These are phyloP conservation scores for Hyaloscypha hepaticicola DNA, from an alignment of 495 filamentous ascomycete genomes.

Conservation along the genomic window DNA sequence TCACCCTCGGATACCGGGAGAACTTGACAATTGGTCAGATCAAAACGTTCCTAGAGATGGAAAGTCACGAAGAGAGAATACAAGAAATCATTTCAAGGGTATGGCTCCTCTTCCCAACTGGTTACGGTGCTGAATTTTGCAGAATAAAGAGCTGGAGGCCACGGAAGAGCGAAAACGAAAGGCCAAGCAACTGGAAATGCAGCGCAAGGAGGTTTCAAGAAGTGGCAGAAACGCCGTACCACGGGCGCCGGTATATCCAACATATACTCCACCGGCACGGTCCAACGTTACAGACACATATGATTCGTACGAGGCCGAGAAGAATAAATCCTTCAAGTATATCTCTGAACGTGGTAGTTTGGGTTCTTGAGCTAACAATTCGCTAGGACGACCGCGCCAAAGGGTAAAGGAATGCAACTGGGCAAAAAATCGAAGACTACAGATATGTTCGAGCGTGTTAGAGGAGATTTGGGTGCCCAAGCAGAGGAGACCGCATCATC, in stretches of 20 bases:
- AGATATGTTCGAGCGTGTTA: slow-evolving; percentile 95
- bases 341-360: slow-evolving; percentile 25
- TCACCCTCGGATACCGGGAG: slow-evolving; percentile 92
- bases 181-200: slow-evolving; percentile 96
- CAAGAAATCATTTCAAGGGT: slow-evolving; percentile 95
- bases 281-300: slow-evolving; percentile 76
- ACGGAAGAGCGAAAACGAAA: slow-evolving; percentile 97
- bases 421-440: slow-evolving; percentile 97
- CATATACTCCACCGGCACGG: slow-evolving; percentile 80
- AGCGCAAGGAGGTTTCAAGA: slow-evolving; percentile 83
- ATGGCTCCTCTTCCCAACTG: slow-evolving; percentile 31
- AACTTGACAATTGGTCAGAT: slow-evolving; percentile 94
- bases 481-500: slow-evolving; percentile 69
- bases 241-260: slow-evolving; percentile 77
- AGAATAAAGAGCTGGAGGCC: slow-evolving; percentile 98
- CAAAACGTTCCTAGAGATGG: slow-evolving; percentile 98
- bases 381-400: slow-evolving; percentile 60
- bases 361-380: slow-evolving; percentile 30
- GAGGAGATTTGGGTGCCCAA: slow-evolving; percentile 80
- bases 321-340: slow-evolving; percentile 71
- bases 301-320: slow-evolving; percentile 92
- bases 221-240: slow-evolving; percentile 52
- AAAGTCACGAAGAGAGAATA: slow-evolving; percentile 96
- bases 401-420: slow-evolving; percentile 97
- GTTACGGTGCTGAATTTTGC: slow-evolving; percentile 33